Evolutionary conservation across 176 grass and related monocot genomes (phyloP), one percentile per base, ranked within the genome.

Genomic region (Carex kokanica): DNA sequence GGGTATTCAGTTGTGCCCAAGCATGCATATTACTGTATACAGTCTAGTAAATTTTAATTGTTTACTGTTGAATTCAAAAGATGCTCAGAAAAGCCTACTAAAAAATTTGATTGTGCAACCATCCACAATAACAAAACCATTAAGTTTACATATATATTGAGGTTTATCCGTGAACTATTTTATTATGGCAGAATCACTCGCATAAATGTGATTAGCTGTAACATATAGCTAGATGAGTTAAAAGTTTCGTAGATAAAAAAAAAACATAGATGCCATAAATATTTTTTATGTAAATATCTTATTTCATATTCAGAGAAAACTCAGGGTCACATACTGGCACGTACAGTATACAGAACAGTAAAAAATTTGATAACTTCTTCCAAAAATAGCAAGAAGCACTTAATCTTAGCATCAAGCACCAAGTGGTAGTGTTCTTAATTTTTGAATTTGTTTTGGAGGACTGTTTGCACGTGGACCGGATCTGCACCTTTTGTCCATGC

Each of bases 401-500:
- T 49, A 49, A 59, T 59, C 17, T 64, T 64, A 64, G 61, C 24
- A 64, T 64, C 61, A 64, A 64, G 61, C 21, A 64, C 61, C 66
- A 70, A n/a, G 34, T 21, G 15, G 36, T 32, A 10, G n/a, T 20
- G 7, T 70, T 32, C 36, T 70, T n/a, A 70, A 41, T 70, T 70
- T 73, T 38, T 38, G 36, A 38, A 6, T 4, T 38, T 38, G 36
- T 38, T 38, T 38, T 6, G 36, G 36, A 38, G 36, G 36, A 38
- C 36, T 38, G 36, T 38, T 6, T 5, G 36, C 36, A 5, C 36
- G 36, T 13, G 41, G 78, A 70, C 55, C 78, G 4, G 56, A 81
- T 45, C 64, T 63, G 55, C 78, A 81, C 5, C 18, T 9, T 61
- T 64, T 81, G 56, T 81, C 78, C 78, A 81, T 81, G 32, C 78